Percentiles rank a stretch among this genome's conserved stretches.
Evolutionary conservation across 2,329 filamentous ascomycete genomes (phyloP).

Genomic region (Botrytis fragariae): DNA sequence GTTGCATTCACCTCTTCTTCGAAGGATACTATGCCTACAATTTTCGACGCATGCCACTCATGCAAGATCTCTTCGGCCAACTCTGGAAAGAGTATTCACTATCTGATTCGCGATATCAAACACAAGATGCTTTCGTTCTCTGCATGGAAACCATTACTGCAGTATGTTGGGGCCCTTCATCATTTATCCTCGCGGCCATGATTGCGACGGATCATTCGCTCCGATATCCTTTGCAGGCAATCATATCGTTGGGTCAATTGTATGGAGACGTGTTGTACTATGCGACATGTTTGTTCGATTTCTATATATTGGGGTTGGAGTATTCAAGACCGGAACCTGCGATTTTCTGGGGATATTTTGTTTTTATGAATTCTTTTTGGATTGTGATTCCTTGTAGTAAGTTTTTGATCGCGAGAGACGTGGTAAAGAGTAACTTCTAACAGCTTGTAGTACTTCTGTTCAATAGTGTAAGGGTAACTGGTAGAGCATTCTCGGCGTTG

Average conservation of each 20-base stretch:
- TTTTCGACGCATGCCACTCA: conserved; percentile 42
- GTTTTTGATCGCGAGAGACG: accelerated
- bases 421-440: neutral
- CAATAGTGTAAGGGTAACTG: neutral
- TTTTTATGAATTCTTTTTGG: neutral
- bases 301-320: neutral
- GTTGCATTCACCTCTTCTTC: conserved; percentile 37
- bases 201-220: neutral
- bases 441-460: neutral
- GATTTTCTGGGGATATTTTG: conserved; percentile 1
- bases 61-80: conserved; percentile 49
- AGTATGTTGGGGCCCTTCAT: conserved; percentile 23
- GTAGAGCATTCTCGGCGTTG: neutral
- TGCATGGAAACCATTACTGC: conserved; percentile 55
- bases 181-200: neutral
- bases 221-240: neutral
- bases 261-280: neutral
- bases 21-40: conserved; percentile 49
- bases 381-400: neutral
- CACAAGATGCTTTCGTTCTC: conserved; percentile 51
- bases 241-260: neutral
- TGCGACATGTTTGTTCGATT: neutral
- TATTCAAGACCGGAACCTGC: neutral
- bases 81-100: conserved; percentile 58
- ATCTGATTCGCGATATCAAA: conserved; percentile 55